These are phyloP conservation scores for Coemansia sp. DNA, from an alignment of 192 early-diverging fungal species.

Conservation along the genomic window DNA sequence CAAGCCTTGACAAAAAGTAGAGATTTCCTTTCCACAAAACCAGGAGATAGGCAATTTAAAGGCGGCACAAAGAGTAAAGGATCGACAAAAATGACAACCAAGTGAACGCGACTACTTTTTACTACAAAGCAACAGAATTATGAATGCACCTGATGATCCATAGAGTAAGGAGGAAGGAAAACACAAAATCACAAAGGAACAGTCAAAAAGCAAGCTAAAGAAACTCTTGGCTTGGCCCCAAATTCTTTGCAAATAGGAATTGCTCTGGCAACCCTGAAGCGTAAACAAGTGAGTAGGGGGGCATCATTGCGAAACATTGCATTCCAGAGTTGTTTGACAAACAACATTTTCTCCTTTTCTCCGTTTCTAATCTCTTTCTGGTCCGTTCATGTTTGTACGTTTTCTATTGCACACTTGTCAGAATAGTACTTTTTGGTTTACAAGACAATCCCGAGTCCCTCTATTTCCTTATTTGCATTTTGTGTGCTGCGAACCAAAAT, in stretches of 20 bases:
- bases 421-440: too few relatives aligned
- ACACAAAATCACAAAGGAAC: not conserved
- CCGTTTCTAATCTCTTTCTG: slow-evolving; percentile 2
- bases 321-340: not conserved
- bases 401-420: too few relatives aligned
- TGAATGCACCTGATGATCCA: not conserved
- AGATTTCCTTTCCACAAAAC: not conserved
- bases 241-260: not conserved
- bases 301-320: not conserved
- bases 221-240: not conserved
- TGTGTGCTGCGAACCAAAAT: not conserved
- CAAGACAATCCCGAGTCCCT: not conserved
- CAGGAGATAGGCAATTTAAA: not conserved
- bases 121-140: not conserved
- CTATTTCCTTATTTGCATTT: not conserved
- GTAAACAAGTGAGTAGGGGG: not conserved
- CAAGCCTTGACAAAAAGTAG: not conserved
- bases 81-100: not conserved
- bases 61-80: not conserved
- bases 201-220: not conserved
- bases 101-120: not conserved
- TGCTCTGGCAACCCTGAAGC: not conserved
- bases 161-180: not conserved
- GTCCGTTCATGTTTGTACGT: not conserved
- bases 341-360: slow-evolving; percentile 1